phyloP scores from a whole-genome alignment of 768 basidiomycete species.

The Boletus patriciae region DNA sequence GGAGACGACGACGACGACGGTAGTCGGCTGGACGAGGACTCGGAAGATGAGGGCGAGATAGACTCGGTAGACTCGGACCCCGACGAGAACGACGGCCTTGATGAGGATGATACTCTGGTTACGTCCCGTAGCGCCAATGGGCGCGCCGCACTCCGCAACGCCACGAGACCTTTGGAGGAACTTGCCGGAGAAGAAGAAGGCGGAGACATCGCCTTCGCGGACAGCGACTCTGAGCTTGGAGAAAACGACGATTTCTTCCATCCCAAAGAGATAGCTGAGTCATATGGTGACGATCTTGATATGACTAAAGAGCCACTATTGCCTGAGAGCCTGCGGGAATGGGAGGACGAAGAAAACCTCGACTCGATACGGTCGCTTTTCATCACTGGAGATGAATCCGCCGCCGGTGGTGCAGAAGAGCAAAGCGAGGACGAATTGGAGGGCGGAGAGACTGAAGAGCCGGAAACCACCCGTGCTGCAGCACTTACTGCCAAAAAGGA shows the following conservation, averaged over 20 bases:
- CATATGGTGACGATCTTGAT: slow-evolving; percentile 58
- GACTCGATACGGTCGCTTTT: slow-evolving; percentile 87
- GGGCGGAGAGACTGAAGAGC: slow-evolving; percentile 31
- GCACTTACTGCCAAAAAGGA: slow-evolving; percentile 86
- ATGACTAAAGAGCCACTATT: slow-evolving; percentile 63
- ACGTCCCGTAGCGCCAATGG: slow-evolving; percentile 40
- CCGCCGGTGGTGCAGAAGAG: slow-evolving; percentile 38
- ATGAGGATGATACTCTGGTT: slow-evolving; percentile 2
- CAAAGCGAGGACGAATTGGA: slow-evolving; percentile 42
- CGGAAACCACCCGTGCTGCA: slow-evolving; percentile 42
- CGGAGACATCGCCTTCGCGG: slow-evolving; percentile 62
- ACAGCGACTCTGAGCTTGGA: slow-evolving; percentile 75
- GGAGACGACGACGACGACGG: slow-evolving; percentile 24
- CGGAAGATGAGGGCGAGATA: neutral
- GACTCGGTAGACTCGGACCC: neutral
- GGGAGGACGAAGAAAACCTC: slow-evolving; percentile 83
- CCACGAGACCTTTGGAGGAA: slow-evolving; percentile 37
- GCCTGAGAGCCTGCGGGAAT: slow-evolving; percentile 57
- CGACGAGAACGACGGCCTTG: neutral
- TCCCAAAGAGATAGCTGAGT: slow-evolving; percentile 41
- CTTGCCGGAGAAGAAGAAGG: slow-evolving; percentile 38
- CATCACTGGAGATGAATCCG: slow-evolving; percentile 68
- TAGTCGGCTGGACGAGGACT: slow-evolving; percentile 14
- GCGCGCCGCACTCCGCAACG: slow-evolving; percentile 48
- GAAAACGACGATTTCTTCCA: slow-evolving; percentile 72